These are phyloP conservation scores for Vaccinium darrowii DNA, from an alignment of 148 eudicot genomes.

Conservation along the genomic window DNA sequence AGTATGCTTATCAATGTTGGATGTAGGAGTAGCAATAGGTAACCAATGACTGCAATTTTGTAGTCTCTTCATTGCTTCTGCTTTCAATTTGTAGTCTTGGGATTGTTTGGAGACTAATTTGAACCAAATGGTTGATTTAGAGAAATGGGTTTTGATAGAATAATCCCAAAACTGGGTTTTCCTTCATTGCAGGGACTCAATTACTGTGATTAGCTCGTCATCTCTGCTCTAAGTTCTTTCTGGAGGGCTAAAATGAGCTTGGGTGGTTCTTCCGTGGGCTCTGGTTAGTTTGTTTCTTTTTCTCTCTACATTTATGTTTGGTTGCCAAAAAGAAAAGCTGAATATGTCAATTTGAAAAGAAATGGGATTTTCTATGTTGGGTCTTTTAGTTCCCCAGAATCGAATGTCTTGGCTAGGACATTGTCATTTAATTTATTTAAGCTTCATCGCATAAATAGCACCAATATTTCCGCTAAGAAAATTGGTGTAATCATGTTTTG, in stretches of 20 bases:
- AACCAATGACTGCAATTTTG: not conserved
- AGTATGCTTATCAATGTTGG: too few species aligned
- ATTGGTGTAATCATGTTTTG: not conserved
- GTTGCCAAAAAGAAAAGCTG: not conserved
- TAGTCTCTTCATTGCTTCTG: not conserved
- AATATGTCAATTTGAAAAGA: not conserved
- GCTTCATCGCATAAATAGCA: not conserved
- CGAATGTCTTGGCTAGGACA: not conserved
- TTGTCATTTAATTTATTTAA: not conserved
- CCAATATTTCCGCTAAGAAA: not conserved
- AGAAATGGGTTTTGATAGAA: not conserved
- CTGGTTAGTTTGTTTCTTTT: constrained; percentile 45
- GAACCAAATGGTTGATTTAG: not conserved
- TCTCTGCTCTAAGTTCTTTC: not conserved
- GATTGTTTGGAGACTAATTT: constrained; percentile 12
- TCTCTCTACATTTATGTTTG: constrained; percentile 7
- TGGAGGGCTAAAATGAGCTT: constrained; percentile 49
- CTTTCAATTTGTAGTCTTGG: not conserved
- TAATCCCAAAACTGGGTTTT: not conserved
- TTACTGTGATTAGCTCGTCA: constrained; percentile 5
- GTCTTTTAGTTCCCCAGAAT: not conserved
- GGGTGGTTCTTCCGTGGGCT: constrained; percentile 53
- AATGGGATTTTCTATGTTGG: not conserved
- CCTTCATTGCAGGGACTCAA: constrained; percentile 19
- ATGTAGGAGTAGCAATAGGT: not conserved